phyloP scores from a whole-genome alignment of 176 grass and related monocot species.

The Carex cristatella region DNA sequence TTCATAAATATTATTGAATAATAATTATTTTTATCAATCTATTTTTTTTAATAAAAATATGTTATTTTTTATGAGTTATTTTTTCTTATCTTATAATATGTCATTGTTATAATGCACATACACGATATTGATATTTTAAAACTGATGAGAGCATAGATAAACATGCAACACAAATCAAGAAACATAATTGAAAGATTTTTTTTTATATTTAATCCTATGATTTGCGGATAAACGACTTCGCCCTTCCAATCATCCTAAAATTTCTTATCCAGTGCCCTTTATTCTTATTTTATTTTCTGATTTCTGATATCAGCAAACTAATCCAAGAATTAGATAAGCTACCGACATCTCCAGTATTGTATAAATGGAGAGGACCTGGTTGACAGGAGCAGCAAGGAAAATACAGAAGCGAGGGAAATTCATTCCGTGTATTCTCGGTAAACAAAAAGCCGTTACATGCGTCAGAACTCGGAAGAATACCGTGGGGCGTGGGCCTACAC shows the following conservation, averaged over 20 bases:
- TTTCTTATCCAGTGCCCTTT: neutral
- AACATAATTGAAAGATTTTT: neutral
- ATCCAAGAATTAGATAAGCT: neutral
- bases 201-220: neutral
- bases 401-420: neutral
- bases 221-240: neutral
- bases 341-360: neutral
- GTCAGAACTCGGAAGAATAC: neutral
- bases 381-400: neutral
- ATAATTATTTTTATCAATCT: no score
- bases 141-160: no score
- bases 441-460: neutral
- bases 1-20: no score
- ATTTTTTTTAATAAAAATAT: no score
- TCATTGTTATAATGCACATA: no score
- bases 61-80: no score
- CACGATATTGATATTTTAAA: no score
- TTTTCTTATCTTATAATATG: no score
- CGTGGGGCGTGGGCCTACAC: neutral
- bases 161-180: neutral
- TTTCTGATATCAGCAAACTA: neutral
- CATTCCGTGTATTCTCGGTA: constrained; percentile 2
- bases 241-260: neutral
- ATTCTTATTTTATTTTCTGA: neutral
- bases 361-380: neutral